phyloP scores from a whole-genome alignment of 495 filamentous ascomycete genomes.

The Trichoderma erinaceum region DNA sequence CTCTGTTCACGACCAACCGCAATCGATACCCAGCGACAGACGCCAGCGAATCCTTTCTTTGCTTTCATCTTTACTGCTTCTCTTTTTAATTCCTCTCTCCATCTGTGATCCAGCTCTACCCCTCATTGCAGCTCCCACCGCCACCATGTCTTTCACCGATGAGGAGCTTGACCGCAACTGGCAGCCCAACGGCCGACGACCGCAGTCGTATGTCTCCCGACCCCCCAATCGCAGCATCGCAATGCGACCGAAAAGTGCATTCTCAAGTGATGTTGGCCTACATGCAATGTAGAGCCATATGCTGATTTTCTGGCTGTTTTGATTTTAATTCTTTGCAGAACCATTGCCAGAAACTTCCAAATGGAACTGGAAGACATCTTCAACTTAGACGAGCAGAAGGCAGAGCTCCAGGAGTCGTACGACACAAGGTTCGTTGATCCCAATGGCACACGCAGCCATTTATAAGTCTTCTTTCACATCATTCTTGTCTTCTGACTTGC shows the following conservation, averaged over 20 bases:
- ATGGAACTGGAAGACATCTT: slow-evolving; percentile 84
- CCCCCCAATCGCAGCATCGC: neutral
- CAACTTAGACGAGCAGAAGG: slow-evolving; percentile 70
- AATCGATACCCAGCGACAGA: neutral
- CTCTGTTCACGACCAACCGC: neutral
- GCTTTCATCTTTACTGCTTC: neutral
- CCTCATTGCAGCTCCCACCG: slow-evolving; percentile 1
- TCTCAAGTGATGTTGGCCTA: too few species aligned
- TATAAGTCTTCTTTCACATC: neutral
- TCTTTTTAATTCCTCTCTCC: neutral
- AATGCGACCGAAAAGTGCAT: slow-evolving; percentile 12
- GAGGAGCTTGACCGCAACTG: slow-evolving; percentile 64
- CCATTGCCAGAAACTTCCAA: slow-evolving; percentile 82
- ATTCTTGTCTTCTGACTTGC: neutral
- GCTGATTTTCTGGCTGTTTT: neutral
- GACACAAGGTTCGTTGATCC: slow-evolving; percentile 68
- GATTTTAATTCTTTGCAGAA: slow-evolving; percentile 45
- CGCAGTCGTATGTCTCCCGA: slow-evolving; percentile 65
- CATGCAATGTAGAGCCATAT: slow-evolving; percentile 2
- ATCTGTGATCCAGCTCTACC: neutral
- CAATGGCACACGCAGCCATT: neutral
- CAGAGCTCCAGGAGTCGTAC: slow-evolving; percentile 67
- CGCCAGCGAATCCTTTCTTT: slow-evolving; percentile 4
- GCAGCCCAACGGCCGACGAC: slow-evolving; percentile 67
- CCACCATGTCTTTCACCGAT: slow-evolving; percentile 45